Evolutionary conservation across 192 early-diverging fungal genomes (phyloP).

Genomic region (Entomortierella lignicola): DNA sequence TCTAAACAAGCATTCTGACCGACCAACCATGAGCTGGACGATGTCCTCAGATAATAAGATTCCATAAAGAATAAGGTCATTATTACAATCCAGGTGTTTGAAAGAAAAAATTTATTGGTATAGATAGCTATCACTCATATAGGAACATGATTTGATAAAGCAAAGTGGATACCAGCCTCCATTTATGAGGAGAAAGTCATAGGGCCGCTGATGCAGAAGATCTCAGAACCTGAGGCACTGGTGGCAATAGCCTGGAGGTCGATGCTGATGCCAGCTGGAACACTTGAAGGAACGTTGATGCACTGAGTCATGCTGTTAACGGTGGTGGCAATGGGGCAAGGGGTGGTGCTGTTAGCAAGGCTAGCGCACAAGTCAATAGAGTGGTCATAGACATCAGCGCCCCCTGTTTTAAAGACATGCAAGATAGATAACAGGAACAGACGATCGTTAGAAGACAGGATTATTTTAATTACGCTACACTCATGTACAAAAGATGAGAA

Average conservation of each 20-base stretch:
- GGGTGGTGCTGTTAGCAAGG: constrained; percentile 33
- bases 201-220: constrained; percentile 52
- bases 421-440: too few relatives aligned
- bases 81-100: too few relatives aligned
- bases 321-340: constrained; percentile 45
- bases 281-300: constrained; percentile 43
- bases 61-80: too few relatives aligned
- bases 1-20: too few relatives aligned
- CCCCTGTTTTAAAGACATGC: constrained; percentile 15
- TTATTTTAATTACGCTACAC: too few relatives aligned
- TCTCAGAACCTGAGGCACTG: background rate
- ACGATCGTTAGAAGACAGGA: too few relatives aligned
- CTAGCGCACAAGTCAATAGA: constrained; percentile 36
- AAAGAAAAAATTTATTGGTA: too few relatives aligned
- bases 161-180: too few relatives aligned
- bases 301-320: constrained; percentile 31
- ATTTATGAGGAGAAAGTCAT: constrained; percentile 5
- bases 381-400: constrained; percentile 35
- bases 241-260: constrained; percentile 38
- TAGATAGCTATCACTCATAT: too few relatives aligned
- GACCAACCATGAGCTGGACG: too few relatives aligned
- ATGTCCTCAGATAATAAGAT: too few relatives aligned
- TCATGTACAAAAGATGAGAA: background rate
- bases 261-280: constrained; percentile 35
- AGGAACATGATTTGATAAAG: too few relatives aligned